Conservation (phyloP, 192 early-diverging fungal genomes). For the Coemansia javaensis region DNA sequence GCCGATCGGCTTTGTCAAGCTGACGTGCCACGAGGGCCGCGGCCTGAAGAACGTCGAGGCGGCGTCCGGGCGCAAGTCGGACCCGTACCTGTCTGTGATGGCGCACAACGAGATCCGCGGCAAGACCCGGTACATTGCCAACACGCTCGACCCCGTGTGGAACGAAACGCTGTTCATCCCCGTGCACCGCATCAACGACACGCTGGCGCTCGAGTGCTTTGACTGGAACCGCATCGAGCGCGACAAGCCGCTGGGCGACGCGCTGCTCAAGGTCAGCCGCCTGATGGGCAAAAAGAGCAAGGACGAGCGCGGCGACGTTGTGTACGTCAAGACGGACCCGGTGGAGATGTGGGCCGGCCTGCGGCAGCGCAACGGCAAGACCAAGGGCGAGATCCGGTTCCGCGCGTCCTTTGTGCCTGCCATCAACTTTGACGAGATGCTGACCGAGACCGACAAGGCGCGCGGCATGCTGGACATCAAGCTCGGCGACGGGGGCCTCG, state of each 20-base stretch:
- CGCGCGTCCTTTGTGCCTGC: constrained; percentile 55
- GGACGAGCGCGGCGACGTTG: constrained; percentile 34
- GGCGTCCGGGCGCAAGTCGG: constrained; percentile 73
- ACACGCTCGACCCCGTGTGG: constrained; percentile 86
- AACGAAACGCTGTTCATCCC: constrained; percentile 84
- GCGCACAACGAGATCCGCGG: constrained; percentile 60
- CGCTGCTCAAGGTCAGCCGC: constrained; percentile 55
- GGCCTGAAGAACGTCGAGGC: constrained; percentile 82
- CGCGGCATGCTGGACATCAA: constrained; percentile 38
- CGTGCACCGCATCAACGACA: constrained; percentile 70
- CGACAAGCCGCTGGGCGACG: constrained; percentile 79
- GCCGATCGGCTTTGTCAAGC: constrained; percentile 76
- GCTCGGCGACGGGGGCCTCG: constrained; percentile 35
- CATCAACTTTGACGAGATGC: constrained; percentile 52
- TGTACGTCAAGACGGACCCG: constrained; percentile 41
- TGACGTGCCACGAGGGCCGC: constrained; percentile 70
- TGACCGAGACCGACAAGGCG: constrained; percentile 33
- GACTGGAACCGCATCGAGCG: constrained; percentile 86
- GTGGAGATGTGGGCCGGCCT: constrained; percentile 55
- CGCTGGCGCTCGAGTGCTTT: constrained; percentile 70
- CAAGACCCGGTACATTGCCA: constrained; percentile 74
- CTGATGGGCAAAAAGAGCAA: constrained; percentile 46
- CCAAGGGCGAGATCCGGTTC: constrained; percentile 59
- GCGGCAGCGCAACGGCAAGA: constrained; percentile 55
- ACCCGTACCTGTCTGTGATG: constrained; percentile 83